Evolutionary conservation across 23 red algal species (phyloP), one percentile per base, ranked within the genome.

Genomic region (Agarophyton chilense): DNA sequence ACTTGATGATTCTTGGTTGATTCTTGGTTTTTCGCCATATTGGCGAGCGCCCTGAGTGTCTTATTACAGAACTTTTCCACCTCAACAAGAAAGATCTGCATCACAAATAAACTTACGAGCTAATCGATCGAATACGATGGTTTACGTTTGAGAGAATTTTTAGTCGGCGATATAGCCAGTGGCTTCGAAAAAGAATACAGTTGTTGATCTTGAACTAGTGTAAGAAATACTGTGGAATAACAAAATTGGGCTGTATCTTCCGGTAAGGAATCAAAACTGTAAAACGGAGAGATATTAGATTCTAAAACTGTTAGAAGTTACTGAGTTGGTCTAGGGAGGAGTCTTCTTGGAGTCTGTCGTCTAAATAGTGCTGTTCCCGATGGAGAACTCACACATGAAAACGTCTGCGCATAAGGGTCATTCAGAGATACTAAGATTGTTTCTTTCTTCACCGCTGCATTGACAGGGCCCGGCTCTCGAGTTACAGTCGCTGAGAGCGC

Each of bases 371-470:
- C 84, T 36, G 52, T 24, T 5, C 84, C 50, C 10, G 35, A 36
- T 40, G 65, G 65, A 53, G 51, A 60, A 38, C 5, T 40, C 18
- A 29, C 13, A 49, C 33, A 36, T 11, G 68, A 88, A 47, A 88
- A 88, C 34, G 65, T 75, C 50, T 77, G 52, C 47, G 84, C 65
- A 34, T 88, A 88, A 6, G 47, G 50, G 68, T 88, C 84, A 33
- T 88, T 88, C 18, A 76, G 18, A 22, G 84, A 44, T 18, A 77
- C 34, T 24, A 77, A 14, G 32, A 88, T 88, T n/a, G 50, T 51
- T 43, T 88, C 84, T n/a, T 88, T 88, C 72, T 88, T 88, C 24
- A 88, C 52, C 9, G 38, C 65, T 4, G 84, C 84, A 58, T 21
- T 63, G 13, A 67, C 47, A 31, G 84, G 52, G 32, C 83, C 84